Base-by-base conservation (phyloP, 2,329 filamentous ascomycete genomes). In the Ceratocystis cacaofunesta region DNA sequence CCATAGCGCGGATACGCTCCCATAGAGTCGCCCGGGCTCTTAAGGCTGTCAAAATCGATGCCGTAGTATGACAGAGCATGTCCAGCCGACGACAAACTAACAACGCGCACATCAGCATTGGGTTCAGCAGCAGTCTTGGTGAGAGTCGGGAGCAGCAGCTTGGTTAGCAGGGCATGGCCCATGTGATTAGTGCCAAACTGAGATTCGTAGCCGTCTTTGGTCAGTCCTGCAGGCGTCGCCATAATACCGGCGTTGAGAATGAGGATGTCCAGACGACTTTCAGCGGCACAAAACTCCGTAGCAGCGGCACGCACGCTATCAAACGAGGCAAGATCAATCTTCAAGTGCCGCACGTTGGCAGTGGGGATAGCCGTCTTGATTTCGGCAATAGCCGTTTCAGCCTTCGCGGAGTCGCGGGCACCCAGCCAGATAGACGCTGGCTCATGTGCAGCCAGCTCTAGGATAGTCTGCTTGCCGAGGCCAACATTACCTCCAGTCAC, bases 171-270 rank as follows among this genome's bases (percentile, higher is more conserved):
- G 58, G 77, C 80, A 69, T 79, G 79, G 0, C 75, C 77, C 17
- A 81, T 65, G 65, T 81, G 76, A 62, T 79, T 79, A 2, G 75
- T 75, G 0, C 74, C 76, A 58, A 81, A 76, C 65, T 79, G 77
- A 64, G 72, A 70, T 70, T 80, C 78, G 63, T 76, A 72, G 1
- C 78, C 78, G 2, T 79, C 76, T 3, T 71, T 67, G 7, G 72
- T 75, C 15, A 74, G 67, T 3, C 70, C 72, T 19, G 62, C 19
- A 4, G 75, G 71, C 6, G 68, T 69, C n/a, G 70, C 74, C 73
- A 77, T 78, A 36, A 79, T 69, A 17, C 74, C 78, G 0, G 79
- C 78, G 64, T 77, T 80, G 68, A 78, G 78, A 63, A 80, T 70
- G 1, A 80, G 63, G 32, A 79, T 73, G 10, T 70, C 65, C 70